A percentile compares a stretch with the other conserved stretches of the same genome.
Evolutionary conservation across 306 rosid genomes (phyloP).

Genomic region (Rubus idaeus): DNA sequence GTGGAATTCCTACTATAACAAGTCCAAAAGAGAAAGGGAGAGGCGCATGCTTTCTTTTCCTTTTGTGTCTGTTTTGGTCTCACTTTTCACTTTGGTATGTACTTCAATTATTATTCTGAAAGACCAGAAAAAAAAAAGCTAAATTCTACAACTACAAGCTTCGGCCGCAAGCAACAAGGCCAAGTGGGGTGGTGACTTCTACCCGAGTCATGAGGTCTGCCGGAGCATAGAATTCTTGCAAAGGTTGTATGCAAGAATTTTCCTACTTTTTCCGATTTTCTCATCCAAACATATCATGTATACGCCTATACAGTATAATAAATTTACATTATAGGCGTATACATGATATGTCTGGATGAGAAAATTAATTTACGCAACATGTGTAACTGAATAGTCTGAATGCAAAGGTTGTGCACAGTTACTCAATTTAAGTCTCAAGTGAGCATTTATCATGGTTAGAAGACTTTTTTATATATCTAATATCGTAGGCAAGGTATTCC

Average conservation of each 20-base stretch:
- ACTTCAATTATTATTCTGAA: neutral
- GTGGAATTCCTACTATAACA: constrained; percentile 31
- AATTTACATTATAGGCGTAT: too few relatives aligned
- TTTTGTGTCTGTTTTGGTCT: neutral
- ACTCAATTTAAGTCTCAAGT: neutral
- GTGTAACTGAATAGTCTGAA: too few relatives aligned
- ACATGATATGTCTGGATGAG: too few relatives aligned
- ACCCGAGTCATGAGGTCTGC: neutral
- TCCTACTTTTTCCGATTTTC: too few relatives aligned
- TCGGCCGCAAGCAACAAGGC: neutral
- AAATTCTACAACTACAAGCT: neutral
- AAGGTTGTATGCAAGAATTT: too few relatives aligned
- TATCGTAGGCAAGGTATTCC: neutral
- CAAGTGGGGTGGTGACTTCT: neutral
- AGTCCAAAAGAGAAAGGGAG: neutral
- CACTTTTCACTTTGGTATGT: neutral
- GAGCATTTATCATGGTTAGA: neutral
- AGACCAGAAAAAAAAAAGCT: neutral
- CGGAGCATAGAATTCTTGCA: neutral
- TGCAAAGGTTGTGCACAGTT: neutral
- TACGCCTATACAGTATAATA: too few relatives aligned
- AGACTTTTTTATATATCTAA: neutral
- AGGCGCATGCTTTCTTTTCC: neutral
- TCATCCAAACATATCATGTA: too few relatives aligned
- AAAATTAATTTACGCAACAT: too few relatives aligned